Conservation (phyloP, 2,329 filamentous ascomycete species). For the Torrubiellomyces zombiae region DNA sequence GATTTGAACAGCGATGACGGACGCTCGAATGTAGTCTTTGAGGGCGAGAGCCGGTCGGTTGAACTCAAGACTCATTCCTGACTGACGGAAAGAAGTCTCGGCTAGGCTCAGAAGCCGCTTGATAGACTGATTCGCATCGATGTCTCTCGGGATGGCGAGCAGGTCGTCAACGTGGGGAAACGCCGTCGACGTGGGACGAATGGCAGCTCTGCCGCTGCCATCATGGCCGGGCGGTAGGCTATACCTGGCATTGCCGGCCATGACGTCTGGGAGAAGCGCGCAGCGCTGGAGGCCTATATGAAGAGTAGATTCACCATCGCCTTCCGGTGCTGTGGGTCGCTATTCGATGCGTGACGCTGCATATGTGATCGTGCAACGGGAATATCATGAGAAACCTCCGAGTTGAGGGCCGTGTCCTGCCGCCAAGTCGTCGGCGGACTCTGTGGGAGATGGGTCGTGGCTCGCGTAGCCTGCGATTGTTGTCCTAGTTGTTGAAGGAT, state of each 20-base stretch:
- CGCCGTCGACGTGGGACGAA: conserved; percentile 13
- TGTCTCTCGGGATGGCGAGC: conserved; percentile 25
- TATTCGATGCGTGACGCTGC: too few relatives aligned
- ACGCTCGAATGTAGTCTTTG: conserved; percentile 70
- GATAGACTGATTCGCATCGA: conserved; percentile 32
- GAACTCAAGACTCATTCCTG: conserved; percentile 46
- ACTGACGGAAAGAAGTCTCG: conserved; percentile 37
- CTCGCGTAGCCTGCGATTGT: too few relatives aligned
- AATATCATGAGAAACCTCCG: too few relatives aligned
- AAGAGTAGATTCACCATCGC: too few relatives aligned
- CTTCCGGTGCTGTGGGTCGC: too few relatives aligned
- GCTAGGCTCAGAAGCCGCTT: conserved; percentile 35
- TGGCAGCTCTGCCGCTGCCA: conserved; percentile 12
- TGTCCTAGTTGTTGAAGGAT: too few relatives aligned
- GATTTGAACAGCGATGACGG: conserved; percentile 57
- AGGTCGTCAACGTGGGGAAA: conserved; percentile 39
- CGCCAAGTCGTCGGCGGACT: too few relatives aligned
- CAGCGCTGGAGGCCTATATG: too few relatives aligned
- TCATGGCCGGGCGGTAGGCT: conserved; percentile 13
- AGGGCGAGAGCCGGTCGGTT: conserved; percentile 58
- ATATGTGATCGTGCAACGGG: too few relatives aligned
- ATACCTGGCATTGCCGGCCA: conserved; percentile 15
- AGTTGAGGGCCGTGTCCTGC: too few relatives aligned
- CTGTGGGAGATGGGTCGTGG: too few relatives aligned
- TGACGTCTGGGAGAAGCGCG: too few relatives aligned